Conservation (phyloP, 768 basidiomycete genomes). For the Russula abietina region DNA sequence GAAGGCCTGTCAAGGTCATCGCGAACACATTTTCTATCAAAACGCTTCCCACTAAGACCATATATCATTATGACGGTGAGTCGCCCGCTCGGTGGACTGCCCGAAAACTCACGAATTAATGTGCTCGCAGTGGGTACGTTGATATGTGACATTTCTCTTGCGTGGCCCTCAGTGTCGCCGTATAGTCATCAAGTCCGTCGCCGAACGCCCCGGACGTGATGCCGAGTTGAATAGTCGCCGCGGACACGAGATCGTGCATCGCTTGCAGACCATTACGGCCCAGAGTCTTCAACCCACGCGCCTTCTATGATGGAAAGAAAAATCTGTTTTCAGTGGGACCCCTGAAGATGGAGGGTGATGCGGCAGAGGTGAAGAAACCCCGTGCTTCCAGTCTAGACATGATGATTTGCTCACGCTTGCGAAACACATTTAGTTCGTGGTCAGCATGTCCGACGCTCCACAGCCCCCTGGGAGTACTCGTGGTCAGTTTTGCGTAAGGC, state of each 20-base stretch:
- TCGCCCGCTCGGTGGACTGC: not conserved
- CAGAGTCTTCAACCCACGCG: slow-evolving; percentile 17
- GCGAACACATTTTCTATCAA: slow-evolving; percentile 20
- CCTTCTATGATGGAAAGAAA: slow-evolving; percentile 21
- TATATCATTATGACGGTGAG: slow-evolving; percentile 21
- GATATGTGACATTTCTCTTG: not conserved
- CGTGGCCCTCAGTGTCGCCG: not conserved
- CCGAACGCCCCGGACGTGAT: slow-evolving; percentile 15
- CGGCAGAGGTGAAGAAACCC: slow-evolving; percentile 13
- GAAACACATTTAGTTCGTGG: not conserved
- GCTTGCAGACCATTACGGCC: slow-evolving; percentile 17
- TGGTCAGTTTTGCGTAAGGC: slow-evolving; percentile 14
- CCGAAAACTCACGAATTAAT: not conserved
- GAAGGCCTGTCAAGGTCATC: slow-evolving; percentile 12
- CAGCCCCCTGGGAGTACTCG: slow-evolving; percentile 15
- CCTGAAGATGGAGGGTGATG: slow-evolving; percentile 18
- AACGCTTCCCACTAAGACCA: slow-evolving; percentile 11
- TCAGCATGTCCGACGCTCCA: slow-evolving; percentile 10
- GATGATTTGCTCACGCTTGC: not conserved
- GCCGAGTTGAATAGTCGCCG: slow-evolving; percentile 14
- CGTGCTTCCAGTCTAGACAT: not conserved
- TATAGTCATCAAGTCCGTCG: slow-evolving; percentile 9
- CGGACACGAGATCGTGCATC: slow-evolving; percentile 18
- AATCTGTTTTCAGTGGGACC: slow-evolving; percentile 20
- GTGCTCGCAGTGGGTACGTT: slow-evolving; percentile 17